Evolutionary conservation across 1,284 basidiomycete genomes (phyloP).

Genomic region (Sporisorium reilianum): DNA sequence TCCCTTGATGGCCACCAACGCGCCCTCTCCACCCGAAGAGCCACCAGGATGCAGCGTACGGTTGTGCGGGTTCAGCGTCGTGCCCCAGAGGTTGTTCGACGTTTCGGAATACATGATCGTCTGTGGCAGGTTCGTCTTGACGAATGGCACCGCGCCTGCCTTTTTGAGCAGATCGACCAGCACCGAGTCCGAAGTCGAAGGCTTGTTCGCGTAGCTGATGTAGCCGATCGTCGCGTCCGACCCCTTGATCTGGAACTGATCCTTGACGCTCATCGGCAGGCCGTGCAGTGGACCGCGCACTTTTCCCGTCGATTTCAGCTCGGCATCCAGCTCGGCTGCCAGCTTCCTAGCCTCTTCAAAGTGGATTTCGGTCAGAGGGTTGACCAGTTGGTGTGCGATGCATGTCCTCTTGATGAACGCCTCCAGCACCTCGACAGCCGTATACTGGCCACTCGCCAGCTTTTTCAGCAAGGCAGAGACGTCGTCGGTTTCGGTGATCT

Average conservation of each 20-base stretch:
- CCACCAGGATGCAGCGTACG: slow-evolving; percentile 73
- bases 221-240: slow-evolving; percentile 76
- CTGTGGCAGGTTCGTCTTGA: slow-evolving; percentile 74
- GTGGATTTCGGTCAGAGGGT: slow-evolving; percentile 75
- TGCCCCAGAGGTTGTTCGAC: slow-evolving; percentile 76
- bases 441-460: slow-evolving; percentile 74
- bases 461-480: slow-evolving; percentile 73
- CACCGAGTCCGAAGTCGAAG: slow-evolving; percentile 36
- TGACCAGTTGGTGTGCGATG: slow-evolving; percentile 82
- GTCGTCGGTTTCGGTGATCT: slow-evolving; percentile 65
- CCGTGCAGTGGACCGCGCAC: slow-evolving; percentile 76
- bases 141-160: slow-evolving; percentile 78
- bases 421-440: slow-evolving; percentile 77
- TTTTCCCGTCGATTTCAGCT: slow-evolving; percentile 73
- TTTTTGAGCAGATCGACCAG: slow-evolving; percentile 70
- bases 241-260: slow-evolving; percentile 76
- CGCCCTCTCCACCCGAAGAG: slow-evolving; percentile 78
- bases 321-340: slow-evolving; percentile 74
- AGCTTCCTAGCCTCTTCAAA: slow-evolving; percentile 75
- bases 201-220: slow-evolving; percentile 72
- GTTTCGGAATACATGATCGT: slow-evolving; percentile 57
- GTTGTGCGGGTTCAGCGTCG: slow-evolving; percentile 78
- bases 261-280: slow-evolving; percentile 77
- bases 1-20: slow-evolving; percentile 75
- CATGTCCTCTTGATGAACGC: slow-evolving; percentile 84